phyloP scores from a whole-genome alignment of 331 rosid genomes.

The Stylosanthes scabra region DNA sequence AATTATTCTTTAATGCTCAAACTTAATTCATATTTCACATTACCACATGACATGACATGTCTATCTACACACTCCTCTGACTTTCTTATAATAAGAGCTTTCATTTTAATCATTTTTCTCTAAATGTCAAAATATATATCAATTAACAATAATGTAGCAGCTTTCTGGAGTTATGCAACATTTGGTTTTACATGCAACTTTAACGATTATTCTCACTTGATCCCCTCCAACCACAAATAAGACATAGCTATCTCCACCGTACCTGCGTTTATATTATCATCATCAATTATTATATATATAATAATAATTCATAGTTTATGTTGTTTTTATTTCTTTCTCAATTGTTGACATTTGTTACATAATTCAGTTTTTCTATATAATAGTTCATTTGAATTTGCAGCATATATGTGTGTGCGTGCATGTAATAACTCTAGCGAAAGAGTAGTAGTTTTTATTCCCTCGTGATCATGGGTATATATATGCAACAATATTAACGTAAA shows the following conservation, averaged over 20 bases:
- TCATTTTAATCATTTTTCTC: too few relatives aligned
- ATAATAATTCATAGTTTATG: background rate
- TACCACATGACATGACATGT: too few relatives aligned
- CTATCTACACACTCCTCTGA: background rate
- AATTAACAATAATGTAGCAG: background rate
- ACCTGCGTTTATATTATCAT: background rate
- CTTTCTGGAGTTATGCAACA: background rate
- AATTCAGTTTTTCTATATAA: too few relatives aligned
- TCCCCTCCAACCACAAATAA: too few relatives aligned
- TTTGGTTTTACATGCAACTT: conserved; percentile 12
- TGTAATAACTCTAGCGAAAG: too few relatives aligned
- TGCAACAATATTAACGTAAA: too few relatives aligned
- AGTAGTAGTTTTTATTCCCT: too few relatives aligned
- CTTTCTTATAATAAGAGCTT: background rate
- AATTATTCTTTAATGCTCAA: too few relatives aligned
- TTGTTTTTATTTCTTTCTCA: background rate
- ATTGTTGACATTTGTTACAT: too few relatives aligned
- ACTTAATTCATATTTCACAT: background rate
- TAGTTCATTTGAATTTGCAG: background rate
- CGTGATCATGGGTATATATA: too few relatives aligned
- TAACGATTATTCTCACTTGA: background rate
- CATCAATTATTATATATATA: background rate
- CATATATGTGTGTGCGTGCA: too few relatives aligned
- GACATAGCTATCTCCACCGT: too few relatives aligned
- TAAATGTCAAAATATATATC: background rate